Evolutionary conservation across 257 asterid species (phyloP), one percentile per base, ranked within the genome.

Genomic region (Craterostigma plantagineum): DNA sequence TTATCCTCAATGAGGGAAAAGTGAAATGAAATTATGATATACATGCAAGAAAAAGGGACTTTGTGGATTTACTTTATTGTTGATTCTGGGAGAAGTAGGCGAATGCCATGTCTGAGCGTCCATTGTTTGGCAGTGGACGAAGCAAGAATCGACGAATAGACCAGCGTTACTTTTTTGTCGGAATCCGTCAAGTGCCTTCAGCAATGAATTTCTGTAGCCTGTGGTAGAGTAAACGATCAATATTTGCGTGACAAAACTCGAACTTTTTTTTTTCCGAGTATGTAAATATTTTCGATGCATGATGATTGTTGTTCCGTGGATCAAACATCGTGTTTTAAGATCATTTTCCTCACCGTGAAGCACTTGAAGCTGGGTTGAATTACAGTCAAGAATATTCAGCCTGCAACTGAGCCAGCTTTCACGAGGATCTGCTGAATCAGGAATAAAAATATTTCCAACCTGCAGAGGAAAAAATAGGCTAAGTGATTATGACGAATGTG

Each of bases 51-150:
- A 23, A 23, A 8, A n/a, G n/a, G 27, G 17, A 49, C 45, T 23
- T n/a, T n/a, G 9, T 13, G 38, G 61, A n/a, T 16, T 12, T 10
- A 81, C 94, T 59, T 58, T 78, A 39, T 71, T 69, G 75, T 76
- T 62, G 65, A 86, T 71, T 67, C 85, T 71, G 39, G 96, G 96
- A 52, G 96, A 86, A 42, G 38, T 54, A 45, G 92, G 75, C 7
- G 96, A 75, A 67, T 86, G 94, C 94, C 96, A 86, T 44, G 91
- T 81, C 62, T 65, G 73, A 30, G 81, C 38, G 30, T 49, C 70
- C 94, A 91, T 75, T 48, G 91, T 81, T 63, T 86, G 92, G 69
- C 94, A 86, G 63, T 86, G 96, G 51, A 46, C 37, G 52, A 73
- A 86, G 62, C 96, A 86, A 46, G 96, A 86, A 65, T 78, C 64